phyloP scores from a whole-genome alignment of 2,329 filamentous ascomycete genomes.

The Microcyclosporella mali region DNA sequence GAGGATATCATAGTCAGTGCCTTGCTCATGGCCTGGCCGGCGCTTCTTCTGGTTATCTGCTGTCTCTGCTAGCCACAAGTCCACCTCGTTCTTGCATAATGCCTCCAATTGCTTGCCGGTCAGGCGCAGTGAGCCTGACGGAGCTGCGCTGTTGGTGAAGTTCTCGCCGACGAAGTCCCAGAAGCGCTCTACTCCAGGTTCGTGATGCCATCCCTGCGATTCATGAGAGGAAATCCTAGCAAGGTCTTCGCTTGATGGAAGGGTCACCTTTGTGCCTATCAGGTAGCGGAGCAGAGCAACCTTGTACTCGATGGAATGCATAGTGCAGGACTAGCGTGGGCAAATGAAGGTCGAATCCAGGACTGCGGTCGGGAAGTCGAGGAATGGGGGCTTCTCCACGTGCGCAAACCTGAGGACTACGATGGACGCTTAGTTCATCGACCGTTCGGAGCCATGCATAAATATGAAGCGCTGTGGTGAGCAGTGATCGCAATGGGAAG shows the following conservation, averaged over 20 bases:
- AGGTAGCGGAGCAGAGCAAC: conserved; percentile 10
- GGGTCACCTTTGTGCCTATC: conserved; percentile 2
- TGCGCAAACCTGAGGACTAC: too few relatives aligned
- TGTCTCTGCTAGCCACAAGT: conserved; percentile 13
- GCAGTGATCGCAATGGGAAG: too few relatives aligned
- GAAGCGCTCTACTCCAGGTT: conserved; percentile 12
- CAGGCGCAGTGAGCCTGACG: conserved; percentile 10
- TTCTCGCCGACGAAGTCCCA: conserved; percentile 10
- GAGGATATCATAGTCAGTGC: conserved; percentile 14
- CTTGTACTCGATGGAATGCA: conserved; percentile 9
- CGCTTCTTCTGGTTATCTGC: conserved; percentile 7
- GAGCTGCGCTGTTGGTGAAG: conserved; percentile 9
- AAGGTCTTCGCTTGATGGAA: too few relatives aligned
- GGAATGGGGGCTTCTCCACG: too few relatives aligned
- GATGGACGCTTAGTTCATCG: too few relatives aligned
- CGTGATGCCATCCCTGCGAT: neutral
- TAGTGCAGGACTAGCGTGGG: neutral
- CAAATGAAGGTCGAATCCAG: conserved; percentile 79
- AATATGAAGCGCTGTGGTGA: too few relatives aligned
- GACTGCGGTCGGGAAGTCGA: conserved; percentile 62
- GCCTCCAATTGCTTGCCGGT: conserved; percentile 10
- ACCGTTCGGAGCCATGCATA: too few relatives aligned
- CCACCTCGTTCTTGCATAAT: conserved; percentile 12
- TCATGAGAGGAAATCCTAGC: too few relatives aligned
- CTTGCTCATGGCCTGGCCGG: conserved; percentile 15